A percentile compares a stretch with the other conserved stretches of the same genome.
phyloP scores from a whole-genome alignment of 1,284 basidiomycete species.

The Ceratobasidium sp. region DNA sequence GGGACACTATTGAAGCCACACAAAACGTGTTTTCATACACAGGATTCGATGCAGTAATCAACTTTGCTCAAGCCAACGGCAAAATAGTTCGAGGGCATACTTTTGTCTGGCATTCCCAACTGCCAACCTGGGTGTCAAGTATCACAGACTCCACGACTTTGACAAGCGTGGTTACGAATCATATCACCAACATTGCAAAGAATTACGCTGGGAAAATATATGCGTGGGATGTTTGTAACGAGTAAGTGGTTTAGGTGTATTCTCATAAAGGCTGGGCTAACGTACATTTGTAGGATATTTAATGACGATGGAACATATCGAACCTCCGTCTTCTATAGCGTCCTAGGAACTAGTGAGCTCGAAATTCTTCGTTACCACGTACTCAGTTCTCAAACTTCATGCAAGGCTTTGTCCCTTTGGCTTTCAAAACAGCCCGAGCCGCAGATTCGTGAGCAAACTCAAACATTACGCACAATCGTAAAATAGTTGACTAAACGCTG shows the following conservation, averaged over 20 bases:
- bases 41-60: conserved; percentile 19
- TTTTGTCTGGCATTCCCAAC: conserved; percentile 43
- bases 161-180: conserved; percentile 34
- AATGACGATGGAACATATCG: conserved; percentile 45
- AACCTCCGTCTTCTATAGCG: conserved; percentile 41
- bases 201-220: conserved; percentile 48
- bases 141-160: conserved; percentile 24
- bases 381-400: neutral
- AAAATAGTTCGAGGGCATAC: conserved; percentile 41
- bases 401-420: conserved; percentile 1
- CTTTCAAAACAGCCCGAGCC: conserved; percentile 28
- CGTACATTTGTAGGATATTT: neutral
- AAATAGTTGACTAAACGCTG: conserved; percentile 9
- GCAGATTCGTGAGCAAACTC: conserved; percentile 1
- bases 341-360: conserved; percentile 29
- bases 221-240: conserved; percentile 59
- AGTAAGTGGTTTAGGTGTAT: neutral
- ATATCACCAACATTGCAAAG: conserved; percentile 10
- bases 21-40: neutral
- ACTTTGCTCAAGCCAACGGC: conserved; percentile 31
- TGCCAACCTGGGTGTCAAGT: conserved; percentile 39
- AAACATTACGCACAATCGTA: neutral
- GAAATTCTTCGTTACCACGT: neutral
- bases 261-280: neutral
- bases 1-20: conserved; percentile 2